Base-by-base conservation (phyloP, 106 monocot genomes). In the Dactylorhiza incarnata region DNA sequence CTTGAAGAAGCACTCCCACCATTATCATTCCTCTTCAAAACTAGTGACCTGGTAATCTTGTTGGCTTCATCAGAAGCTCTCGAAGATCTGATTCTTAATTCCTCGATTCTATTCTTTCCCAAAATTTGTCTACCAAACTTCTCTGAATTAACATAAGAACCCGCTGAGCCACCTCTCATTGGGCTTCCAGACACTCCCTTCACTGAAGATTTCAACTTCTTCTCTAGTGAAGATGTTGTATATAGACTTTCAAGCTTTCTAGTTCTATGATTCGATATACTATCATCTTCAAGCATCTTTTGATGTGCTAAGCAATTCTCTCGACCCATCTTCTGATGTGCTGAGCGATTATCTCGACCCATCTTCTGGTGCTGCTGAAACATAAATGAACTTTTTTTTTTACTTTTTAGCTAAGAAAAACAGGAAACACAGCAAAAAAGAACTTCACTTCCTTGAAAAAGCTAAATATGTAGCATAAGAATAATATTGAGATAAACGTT, bases 121-220 rank as follows among this genome's bases (percentile, higher is more conserved):
- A 20, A 0, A 72, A 48, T 9, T 48, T 9, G 44, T 16, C 15
- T 72, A 17, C 19, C 72, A 72, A 12, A 9, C 49, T 72, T 72
- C 44, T 23, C 43, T 48, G 23, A 49, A 72, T 49, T 23, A 48
- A 49, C 49, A 22, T 11, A 0, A 29, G 5, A 22, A 71, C 49
- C 23, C 4, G 72, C 3, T 0, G 49, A 11, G 3, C 48, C 72
- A 23, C 23, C 9, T 48, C 48, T 72, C 48, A 72, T 15, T 20
- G 5, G 44, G 44, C 49, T 72, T 72, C 49, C 72, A 72, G 72
- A 49, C 5, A 72, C 48, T 49, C 48, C 23, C 72, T 15, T 72
- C 49, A 2, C 72, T 4, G 47, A 20, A 17, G 49, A 15, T 72
- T 72, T 49, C 19, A 72, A 12, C 19, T 72, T 59, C 7, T 19